Evolutionary conservation across 192 early-diverging fungal species (phyloP).

Genomic region (Jimgerdemannia lactiflua): DNA sequence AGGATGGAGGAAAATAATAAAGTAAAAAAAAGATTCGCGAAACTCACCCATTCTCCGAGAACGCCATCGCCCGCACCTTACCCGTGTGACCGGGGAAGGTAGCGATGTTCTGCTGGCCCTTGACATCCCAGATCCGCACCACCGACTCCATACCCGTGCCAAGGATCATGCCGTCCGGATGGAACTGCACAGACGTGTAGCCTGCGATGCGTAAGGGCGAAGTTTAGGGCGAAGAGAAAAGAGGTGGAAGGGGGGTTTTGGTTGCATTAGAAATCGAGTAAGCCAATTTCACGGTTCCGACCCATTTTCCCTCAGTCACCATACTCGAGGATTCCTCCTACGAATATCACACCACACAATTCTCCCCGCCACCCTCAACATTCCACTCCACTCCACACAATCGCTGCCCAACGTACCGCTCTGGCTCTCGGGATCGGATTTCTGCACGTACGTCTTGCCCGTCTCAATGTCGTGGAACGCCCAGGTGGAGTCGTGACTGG

Average conservation of each 20-base stretch:
- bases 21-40: neutral
- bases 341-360: neutral
- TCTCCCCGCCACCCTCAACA: conserved; percentile 21
- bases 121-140: conserved; percentile 86
- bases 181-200: conserved; percentile 70
- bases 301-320: no score
- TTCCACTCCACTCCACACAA: conserved; percentile 16
- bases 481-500: conserved; percentile 77
- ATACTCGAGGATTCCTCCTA: no score
- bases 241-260: no score
- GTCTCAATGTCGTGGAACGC: conserved; percentile 73
- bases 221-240: conserved; percentile 12
- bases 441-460: conserved; percentile 47
- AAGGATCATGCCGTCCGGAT: conserved; percentile 91
- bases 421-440: conserved; percentile 26
- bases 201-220: conserved; percentile 24
- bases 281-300: no score
- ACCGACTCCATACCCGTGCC: conserved; percentile 75
- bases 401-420: conserved; percentile 27
- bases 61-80: conserved; percentile 69
- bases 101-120: conserved; percentile 59
- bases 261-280: no score
- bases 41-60: conserved; percentile 83
- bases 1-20: neutral
- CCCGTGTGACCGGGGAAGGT: conserved; percentile 62